Evolutionary conservation across 1,284 basidiomycete species (phyloP), one percentile per base, ranked within the genome.

Genomic region (Boletus sp.): DNA sequence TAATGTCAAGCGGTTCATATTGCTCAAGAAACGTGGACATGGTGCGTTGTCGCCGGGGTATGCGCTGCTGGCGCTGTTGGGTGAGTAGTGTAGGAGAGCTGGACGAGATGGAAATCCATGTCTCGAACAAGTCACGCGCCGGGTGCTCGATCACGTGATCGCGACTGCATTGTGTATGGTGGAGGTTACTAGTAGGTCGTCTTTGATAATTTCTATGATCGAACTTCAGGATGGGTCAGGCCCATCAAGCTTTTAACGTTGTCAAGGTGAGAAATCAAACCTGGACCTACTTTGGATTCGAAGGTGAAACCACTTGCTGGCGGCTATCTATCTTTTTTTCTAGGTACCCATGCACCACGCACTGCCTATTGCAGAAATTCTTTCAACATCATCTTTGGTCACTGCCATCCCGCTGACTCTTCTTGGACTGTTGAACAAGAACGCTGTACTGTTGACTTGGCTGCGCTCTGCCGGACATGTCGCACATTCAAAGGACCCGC

Each of bases 1-100:
- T 97, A 63, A 97, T 83, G 67, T 95, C 94, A 53, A 96, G 81
- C 7, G 93, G 81, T 65, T 96, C 94, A 73, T 97, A 97, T 60
- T 86, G 83, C 65, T 90, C 87, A 48, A 95, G 80, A 68, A 82
- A 86, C 9, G 73, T 67, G 30, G 76, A 65, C 76, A 80, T 78
- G 59, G 52, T 53, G 43, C 52, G 13, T 28, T 50, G n/a, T n/a
- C 31, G 51, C 44, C 21, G 43, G n/a, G 61, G 23, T 23, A 25
- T 43, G 25, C 61, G 31, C 25, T 44, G 46, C 25, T n/a, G 19
- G 31, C 37, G 19, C 37, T 44, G 23, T 23, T 17, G n/a, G 40
- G n/a, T 43, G 40, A 11, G 35, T 37, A n/a, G 40, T 43, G 35
- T 35, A 35, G 35, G 35, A 35, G 16, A 17, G 8, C 37, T 38